phyloP scores from a whole-genome alignment of 208 protist species.

The Trypanosoma avium region DNA sequence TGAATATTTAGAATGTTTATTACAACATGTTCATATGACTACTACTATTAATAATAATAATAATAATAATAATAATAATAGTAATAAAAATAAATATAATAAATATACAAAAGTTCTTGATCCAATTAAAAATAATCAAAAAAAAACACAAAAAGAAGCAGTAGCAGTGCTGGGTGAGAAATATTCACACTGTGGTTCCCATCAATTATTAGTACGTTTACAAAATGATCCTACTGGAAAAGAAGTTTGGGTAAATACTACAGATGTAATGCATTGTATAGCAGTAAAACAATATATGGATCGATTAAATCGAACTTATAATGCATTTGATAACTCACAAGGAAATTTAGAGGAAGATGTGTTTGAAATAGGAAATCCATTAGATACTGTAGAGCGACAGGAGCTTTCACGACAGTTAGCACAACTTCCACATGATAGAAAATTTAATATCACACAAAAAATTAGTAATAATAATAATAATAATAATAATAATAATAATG shows the following conservation, averaged over 20 bases:
- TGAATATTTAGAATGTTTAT: not conserved
- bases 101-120: too few relatives aligned
- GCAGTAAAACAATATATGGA: conserved; percentile 41
- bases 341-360: not conserved
- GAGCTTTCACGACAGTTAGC: conserved; percentile 51
- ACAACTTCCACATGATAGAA: not conserved
- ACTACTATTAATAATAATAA: not conserved
- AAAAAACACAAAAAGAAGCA: conserved; percentile 6
- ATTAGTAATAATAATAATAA: too few relatives aligned
- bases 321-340: not conserved
- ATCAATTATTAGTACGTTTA: conserved; percentile 41
- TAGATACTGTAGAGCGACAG: conserved; percentile 51
- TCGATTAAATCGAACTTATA: conserved; percentile 31
- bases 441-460: too few relatives aligned
- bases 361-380: not conserved
- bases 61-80: not conserved
- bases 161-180: conserved; percentile 44
- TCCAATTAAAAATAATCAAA: too few relatives aligned
- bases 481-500: too few relatives aligned
- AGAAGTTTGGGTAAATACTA: conserved; percentile 38
- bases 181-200: conserved; percentile 22
- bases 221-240: not conserved
- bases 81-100: too few relatives aligned
- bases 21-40: too few relatives aligned
- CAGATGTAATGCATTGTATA: conserved; percentile 22